Conservation (phyloP, 331 rosid species). For the Saraca asoca region DNA sequence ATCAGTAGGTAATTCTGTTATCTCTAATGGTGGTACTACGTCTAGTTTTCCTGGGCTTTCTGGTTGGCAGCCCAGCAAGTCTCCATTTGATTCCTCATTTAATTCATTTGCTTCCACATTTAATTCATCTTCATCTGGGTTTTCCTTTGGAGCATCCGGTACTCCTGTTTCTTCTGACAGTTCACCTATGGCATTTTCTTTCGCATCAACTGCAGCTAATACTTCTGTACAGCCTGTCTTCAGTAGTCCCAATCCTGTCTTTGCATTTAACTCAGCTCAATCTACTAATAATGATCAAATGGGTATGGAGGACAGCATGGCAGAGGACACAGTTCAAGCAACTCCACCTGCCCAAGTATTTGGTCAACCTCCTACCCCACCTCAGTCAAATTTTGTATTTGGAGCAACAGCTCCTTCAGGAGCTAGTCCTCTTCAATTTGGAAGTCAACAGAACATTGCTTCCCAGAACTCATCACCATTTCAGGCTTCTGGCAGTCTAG, state of each 20-base stretch:
- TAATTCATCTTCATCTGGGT: slow-evolving; percentile 36
- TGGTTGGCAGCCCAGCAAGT: slow-evolving; percentile 57
- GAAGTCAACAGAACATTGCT: slow-evolving; percentile 52
- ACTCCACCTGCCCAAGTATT: slow-evolving; percentile 47
- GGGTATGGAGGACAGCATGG: slow-evolving; percentile 91
- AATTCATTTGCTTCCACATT: slow-evolving; percentile 55
- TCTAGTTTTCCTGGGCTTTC: slow-evolving; percentile 47
- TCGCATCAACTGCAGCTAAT: slow-evolving; percentile 51
- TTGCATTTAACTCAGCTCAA: slow-evolving; percentile 46
- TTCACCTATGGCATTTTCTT: slow-evolving; percentile 48
- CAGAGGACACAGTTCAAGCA: slow-evolving; percentile 72
- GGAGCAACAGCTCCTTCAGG: slow-evolving; percentile 52
- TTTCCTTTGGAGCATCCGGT: slow-evolving; percentile 39
- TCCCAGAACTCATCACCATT: slow-evolving; percentile 63
- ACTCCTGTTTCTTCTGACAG: slow-evolving; percentile 36
- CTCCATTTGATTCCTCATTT: slow-evolving; percentile 60
- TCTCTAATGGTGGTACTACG: slow-evolving; percentile 50
- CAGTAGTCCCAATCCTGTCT: slow-evolving; percentile 47
- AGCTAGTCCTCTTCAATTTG: slow-evolving; percentile 59
- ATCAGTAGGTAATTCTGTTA: slow-evolving; percentile 42
- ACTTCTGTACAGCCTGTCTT: slow-evolving; percentile 62
- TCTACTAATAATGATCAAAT: slow-evolving; percentile 62
- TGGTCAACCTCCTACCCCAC: slow-evolving; percentile 54
- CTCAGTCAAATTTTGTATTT: slow-evolving; percentile 56
- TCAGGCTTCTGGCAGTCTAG: slow-evolving; percentile 70